A percentile compares a stretch with the other conserved stretches of the same genome.
These are phyloP conservation scores for Brassica hybrid DNA, from an alignment of 441 rosid genomes.

Conservation along the genomic window DNA sequence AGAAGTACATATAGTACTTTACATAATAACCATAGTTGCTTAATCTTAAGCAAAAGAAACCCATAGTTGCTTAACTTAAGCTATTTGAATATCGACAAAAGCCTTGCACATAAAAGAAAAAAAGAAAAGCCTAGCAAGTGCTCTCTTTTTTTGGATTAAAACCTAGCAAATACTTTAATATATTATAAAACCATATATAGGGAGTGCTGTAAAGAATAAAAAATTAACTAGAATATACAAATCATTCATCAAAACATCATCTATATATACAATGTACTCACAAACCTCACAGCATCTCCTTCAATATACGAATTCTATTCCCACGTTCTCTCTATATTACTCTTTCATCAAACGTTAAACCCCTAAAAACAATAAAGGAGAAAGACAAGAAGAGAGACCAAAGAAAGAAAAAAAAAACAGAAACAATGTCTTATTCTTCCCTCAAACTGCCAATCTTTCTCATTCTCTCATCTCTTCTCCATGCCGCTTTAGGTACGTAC, in stretches of 20 bases:
- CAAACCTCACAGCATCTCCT: conserved; percentile 2
- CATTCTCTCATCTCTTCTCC: conserved; percentile 66
- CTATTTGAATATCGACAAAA: neutral
- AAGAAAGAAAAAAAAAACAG: neutral
- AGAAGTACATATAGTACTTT: no score
- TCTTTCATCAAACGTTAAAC: conserved; percentile 24
- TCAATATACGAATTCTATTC: conserved; percentile 3
- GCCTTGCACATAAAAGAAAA: no score
- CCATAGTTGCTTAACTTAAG: no score
- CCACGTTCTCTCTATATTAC: conserved; percentile 2
- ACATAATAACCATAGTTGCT: no score
- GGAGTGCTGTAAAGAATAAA: neutral
- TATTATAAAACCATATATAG: conserved; percentile 13
- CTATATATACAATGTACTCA: conserved; percentile 4
- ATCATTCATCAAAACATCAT: neutral
- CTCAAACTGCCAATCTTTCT: conserved; percentile 54
- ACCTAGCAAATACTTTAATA: neutral
- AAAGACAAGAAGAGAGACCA: conserved; percentile 16
- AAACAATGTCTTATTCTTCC: conserved; percentile 60
- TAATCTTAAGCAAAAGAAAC: no score
- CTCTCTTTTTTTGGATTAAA: no score
- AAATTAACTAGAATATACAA: conserved; percentile 17
- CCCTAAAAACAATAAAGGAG: conserved; percentile 19
- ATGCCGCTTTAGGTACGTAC: conserved; percentile 64
- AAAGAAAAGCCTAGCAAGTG: no score